Evolutionary conservation across 2,329 filamentous ascomycete genomes (phyloP), one percentile per base, ranked within the genome.

Genomic region (Elsinoe perseae): DNA sequence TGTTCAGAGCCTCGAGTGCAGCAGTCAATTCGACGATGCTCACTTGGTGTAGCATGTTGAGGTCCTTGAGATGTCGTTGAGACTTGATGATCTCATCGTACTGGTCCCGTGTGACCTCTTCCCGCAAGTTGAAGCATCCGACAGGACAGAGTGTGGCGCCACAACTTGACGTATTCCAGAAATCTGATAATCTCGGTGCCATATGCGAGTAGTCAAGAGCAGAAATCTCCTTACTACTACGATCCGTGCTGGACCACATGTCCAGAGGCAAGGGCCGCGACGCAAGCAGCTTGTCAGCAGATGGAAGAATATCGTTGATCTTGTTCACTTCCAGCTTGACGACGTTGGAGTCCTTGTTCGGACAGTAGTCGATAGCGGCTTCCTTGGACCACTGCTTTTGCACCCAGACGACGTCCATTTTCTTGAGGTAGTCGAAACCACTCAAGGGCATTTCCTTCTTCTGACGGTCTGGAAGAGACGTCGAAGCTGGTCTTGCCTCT

Each of bases 361-460:
- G 25, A 27, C 21, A 14, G 14, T 52, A 56, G 16, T 50, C 32
- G 23, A 59, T 57, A 16, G 4, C 28, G 12, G 36, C 48, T 9
- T 30, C 40, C 12, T 56, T 48, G 1, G 50, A 40, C 59, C 59
- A 60, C 23, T 53, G 50, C 25, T 58, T 58, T 16, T 61, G 59
- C 12, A 57, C 27, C 56, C 58, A 43, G 2, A 59, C 48, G 1
- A 59, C 57, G 14, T 61, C 59, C 10, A 55, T 44, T 18, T 57
- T 57, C 36, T 61, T 61, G 3, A 61, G 50, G 36, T 55, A 61
- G 28, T 61, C 59, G 28, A 61, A 61, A n/a, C 53, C 59, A 23
- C 57, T 59, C n/a, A 61, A 28, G 23, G 58, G 50, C 56, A 61
- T 61, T 25, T 58, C 59, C 20, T 46, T 56, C 9, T 54, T 58